A percentile compares a stretch with the other conserved stretches of the same genome.
phyloP scores from a whole-genome alignment of 306 rosid species.

The Carpinus viminea region DNA sequence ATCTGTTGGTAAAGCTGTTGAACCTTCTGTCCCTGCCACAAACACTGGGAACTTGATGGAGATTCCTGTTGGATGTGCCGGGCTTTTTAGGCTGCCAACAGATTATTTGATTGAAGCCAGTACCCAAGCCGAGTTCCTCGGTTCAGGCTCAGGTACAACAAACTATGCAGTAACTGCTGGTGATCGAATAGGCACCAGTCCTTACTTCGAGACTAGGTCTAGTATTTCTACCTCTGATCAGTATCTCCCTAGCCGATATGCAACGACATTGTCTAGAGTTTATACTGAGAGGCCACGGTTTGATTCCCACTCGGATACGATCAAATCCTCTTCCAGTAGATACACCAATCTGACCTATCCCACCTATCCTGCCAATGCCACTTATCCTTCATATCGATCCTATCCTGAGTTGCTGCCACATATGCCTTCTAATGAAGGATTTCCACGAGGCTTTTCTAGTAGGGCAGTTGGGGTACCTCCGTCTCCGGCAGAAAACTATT shows the following conservation, averaged over 20 bases:
- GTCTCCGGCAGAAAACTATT: slow-evolving; percentile 39
- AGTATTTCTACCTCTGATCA: slow-evolving; percentile 38
- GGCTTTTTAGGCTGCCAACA: slow-evolving; percentile 84
- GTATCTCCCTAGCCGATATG: slow-evolving; percentile 29
- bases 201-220: slow-evolving; percentile 33
- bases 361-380: slow-evolving; percentile 21
- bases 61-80: slow-evolving; percentile 61
- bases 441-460: slow-evolving; percentile 44
- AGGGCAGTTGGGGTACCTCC: slow-evolving; percentile 44
- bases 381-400: slow-evolving; percentile 24
- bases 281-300: slow-evolving; percentile 33
- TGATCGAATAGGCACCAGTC: slow-evolving; percentile 31
- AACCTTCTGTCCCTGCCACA: slow-evolving; percentile 31
- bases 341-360: slow-evolving; percentile 28
- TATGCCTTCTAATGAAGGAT: slow-evolving; percentile 39
- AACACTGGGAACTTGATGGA: slow-evolving; percentile 50
- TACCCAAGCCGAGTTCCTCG: slow-evolving; percentile 34
- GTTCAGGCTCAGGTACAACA: slow-evolving; percentile 36
- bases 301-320: slow-evolving; percentile 41
- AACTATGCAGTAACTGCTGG: slow-evolving; percentile 35
- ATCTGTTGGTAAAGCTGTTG: slow-evolving; percentile 33
- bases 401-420: slow-evolving; percentile 38
- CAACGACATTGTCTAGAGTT: slow-evolving; percentile 45
- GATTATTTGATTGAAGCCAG: slow-evolving; percentile 60
- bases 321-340: slow-evolving; percentile 43